Base-by-base conservation (phyloP, 148 eudicot species). In the Linanthus parryae region DNA sequence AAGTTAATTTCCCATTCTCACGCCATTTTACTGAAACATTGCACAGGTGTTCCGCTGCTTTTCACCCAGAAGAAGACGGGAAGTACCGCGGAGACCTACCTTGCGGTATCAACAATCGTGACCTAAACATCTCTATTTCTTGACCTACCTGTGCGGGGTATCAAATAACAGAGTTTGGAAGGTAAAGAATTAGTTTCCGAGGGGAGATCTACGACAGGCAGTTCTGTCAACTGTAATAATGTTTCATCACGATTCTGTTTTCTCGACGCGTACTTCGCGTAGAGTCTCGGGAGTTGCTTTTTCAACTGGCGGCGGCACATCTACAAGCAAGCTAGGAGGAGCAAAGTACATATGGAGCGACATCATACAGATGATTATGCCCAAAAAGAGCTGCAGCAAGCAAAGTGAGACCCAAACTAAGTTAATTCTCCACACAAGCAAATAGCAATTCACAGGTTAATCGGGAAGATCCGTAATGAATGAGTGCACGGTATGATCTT, bases 351-450 rank as follows among this genome's bases (percentile, higher is more conserved):
- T 75, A 52, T 92, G 96, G 26, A 92, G 62, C 7, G 98, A 92
- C 96, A 87, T 92, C 79, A 92, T 87, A 74, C 98, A 87, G 61
- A 92, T 65, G 3, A 92, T 65, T 39, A 92, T 92, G n/a, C 96
- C 96, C 72, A 92, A 59, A 74, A 91, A 81, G 57, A 91, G 98
- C 98, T 91, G 94, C 85, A 62, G 25, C 14, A 15, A 41, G 46
- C 35, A 44, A 7, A 4, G 8, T 15, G 2, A 26, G 21, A 23
- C 29, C 5, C 2, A 13, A 39, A 39, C 18, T n/a, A 39, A 8
- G 18, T 38, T 5, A 12, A 39, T 2, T n/a, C 2, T 39, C 18
- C 18, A 2, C 4, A n/a, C 3, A 21, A 22, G 8, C 26, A 31
- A 31, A 31, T 5, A 31, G 5, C 35, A 31, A n/a, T n/a, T n/a